A percentile compares a stretch with the other conserved stretches of the same genome.
These are phyloP conservation scores for Mycena belliarum DNA, from an alignment of 768 basidiomycete genomes.

Conservation along the genomic window DNA sequence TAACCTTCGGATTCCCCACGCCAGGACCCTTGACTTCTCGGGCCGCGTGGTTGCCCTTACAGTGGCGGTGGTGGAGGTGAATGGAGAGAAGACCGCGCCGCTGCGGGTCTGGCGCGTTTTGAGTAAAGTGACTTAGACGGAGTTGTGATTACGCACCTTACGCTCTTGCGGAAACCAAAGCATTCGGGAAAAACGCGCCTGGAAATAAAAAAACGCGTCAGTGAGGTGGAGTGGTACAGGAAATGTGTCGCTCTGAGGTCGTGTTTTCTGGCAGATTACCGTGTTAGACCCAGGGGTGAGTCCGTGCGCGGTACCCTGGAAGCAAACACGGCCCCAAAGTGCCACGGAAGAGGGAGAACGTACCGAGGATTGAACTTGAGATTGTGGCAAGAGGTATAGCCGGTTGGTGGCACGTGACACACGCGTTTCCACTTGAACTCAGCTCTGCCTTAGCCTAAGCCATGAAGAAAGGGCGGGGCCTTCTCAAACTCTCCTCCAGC, in stretches of 20 bases:
- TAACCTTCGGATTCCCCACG: too few species aligned
- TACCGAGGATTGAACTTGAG: too few species aligned
- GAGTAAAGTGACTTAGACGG: neutral
- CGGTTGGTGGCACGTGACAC: neutral
- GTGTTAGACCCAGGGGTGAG: too few species aligned
- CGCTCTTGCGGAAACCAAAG: slow-evolving; percentile 1
- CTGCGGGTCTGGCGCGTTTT: slow-evolving; percentile 1
- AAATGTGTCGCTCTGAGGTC: neutral
- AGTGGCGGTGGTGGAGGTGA: neutral
- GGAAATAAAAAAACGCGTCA: too few species aligned
- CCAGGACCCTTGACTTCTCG: too few species aligned
- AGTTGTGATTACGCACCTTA: neutral
- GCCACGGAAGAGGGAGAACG: too few species aligned
- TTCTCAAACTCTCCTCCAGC: neutral
- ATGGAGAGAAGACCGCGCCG: neutral
- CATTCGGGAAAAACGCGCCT: neutral
- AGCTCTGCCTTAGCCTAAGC: too few species aligned
- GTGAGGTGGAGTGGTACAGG: neutral
- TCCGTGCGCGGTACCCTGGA: too few species aligned
- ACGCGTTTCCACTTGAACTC: neutral
- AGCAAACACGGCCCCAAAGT: too few species aligned
- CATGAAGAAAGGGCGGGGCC: neutral
- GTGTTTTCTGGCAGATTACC: too few species aligned
- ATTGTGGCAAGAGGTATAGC: neutral
- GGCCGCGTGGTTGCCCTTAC: too few species aligned